These are phyloP conservation scores for Didymella pomorum DNA, from an alignment of 2,329 filamentous ascomycete species.

Conservation along the genomic window DNA sequence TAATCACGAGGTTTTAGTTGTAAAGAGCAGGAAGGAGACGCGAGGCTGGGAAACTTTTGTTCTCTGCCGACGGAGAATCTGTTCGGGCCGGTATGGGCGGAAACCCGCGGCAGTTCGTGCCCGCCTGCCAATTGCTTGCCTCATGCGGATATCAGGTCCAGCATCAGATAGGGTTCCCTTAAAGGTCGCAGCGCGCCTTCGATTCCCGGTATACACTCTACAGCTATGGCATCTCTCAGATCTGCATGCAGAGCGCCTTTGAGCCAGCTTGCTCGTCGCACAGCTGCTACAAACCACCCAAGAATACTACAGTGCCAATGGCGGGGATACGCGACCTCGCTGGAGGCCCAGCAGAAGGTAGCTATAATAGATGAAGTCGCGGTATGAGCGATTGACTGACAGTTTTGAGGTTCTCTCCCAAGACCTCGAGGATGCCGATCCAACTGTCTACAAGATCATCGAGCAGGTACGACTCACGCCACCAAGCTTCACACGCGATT, in stretches of 20 bases:
- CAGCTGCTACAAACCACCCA: conserved; percentile 44
- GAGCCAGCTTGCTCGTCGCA: conserved; percentile 44
- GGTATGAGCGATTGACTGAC: conserved; percentile 20
- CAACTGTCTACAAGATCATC: conserved; percentile 85
- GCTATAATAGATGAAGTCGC: not conserved
- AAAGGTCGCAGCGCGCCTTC: conserved; percentile 29
- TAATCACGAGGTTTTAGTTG: conserved; percentile 87
- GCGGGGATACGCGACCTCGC: conserved; percentile 54
- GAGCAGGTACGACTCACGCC: conserved; percentile 71
- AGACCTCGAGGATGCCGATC: conserved; percentile 83
- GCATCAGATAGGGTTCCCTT: conserved; percentile 29
- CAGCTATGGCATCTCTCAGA: conserved; percentile 54
- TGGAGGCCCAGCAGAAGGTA: conserved; percentile 60
- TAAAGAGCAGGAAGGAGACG: conserved; percentile 57
- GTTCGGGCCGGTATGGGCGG: not conserved
- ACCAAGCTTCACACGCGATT: conserved; percentile 4
- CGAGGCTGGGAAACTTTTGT: conserved; percentile 28
- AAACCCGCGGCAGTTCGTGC: conserved; percentile 19
- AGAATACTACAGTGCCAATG: conserved; percentile 45
- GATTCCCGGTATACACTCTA: conserved; percentile 17
- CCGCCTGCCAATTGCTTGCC: conserved; percentile 28
- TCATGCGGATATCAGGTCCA: conserved; percentile 35
- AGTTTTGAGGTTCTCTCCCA: conserved; percentile 75
- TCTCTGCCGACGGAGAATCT: not conserved
- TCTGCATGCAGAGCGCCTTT: conserved; percentile 51